These are phyloP conservation scores for Penicillium soppii DNA, from an alignment of 495 filamentous ascomycete genomes.

Conservation along the genomic window DNA sequence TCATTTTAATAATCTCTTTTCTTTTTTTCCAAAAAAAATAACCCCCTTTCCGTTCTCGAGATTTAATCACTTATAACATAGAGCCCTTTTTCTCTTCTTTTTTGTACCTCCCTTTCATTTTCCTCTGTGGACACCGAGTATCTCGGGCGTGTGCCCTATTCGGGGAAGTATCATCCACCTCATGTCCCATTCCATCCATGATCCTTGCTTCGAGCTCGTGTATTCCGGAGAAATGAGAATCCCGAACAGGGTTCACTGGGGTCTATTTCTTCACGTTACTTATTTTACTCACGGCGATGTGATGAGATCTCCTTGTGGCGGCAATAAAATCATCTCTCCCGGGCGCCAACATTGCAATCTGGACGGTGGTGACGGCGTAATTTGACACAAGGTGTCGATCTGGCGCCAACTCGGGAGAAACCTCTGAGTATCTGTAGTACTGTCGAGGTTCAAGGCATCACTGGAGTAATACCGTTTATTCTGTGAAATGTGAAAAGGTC, in stretches of 20 bases:
- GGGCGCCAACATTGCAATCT: slow-evolving; percentile 6
- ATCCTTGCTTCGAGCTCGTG: slow-evolving; percentile 4
- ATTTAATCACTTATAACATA: too few species aligned
- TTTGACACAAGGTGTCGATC: neutral
- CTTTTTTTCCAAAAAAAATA: slow-evolving; percentile 19
- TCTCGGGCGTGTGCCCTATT: slow-evolving; percentile 32
- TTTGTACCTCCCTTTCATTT: neutral
- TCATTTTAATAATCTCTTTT: slow-evolving; percentile 18
- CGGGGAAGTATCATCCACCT: slow-evolving; percentile 23
- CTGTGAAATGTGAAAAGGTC: neutral
- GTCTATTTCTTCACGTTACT: neutral
- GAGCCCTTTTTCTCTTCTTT: neutral
- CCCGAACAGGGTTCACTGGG: neutral
- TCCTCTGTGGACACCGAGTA: slow-evolving; percentile 1
- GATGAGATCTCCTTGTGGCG: slow-evolving; percentile 3
- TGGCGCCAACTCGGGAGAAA: neutral
- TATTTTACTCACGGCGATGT: neutral
- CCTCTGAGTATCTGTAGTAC: neutral
- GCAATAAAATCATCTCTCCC: slow-evolving; percentile 1
- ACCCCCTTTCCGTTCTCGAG: slow-evolving; percentile 1
- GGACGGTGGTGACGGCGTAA: neutral
- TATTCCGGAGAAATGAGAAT: neutral
- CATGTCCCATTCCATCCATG: slow-evolving; percentile 11
- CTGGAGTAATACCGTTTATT: neutral
- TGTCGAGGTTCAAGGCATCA: neutral